Evolutionary conservation across 345 rosid genomes (phyloP).

Genomic region (Diplotaxis tenuifolia): DNA sequence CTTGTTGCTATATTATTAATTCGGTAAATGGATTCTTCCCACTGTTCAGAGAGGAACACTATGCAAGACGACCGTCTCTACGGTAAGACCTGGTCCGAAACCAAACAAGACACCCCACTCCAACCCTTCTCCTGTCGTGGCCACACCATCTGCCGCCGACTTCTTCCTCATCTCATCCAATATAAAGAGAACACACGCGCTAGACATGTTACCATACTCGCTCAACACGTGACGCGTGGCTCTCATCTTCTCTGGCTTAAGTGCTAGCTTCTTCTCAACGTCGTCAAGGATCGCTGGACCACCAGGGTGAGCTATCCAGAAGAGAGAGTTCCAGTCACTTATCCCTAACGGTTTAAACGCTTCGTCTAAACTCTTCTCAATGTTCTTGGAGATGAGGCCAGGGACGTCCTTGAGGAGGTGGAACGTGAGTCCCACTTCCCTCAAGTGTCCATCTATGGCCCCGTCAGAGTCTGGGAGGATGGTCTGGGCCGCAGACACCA

Average conservation of each 20-base stretch:
- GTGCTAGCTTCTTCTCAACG: slow-evolving; percentile 54
- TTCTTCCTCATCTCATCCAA: slow-evolving; percentile 78
- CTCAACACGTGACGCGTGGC: slow-evolving; percentile 62
- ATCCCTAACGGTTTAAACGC: slow-evolving; percentile 73
- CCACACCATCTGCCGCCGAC: slow-evolving; percentile 50
- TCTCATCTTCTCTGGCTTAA: slow-evolving; percentile 53
- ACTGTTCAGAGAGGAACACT: too few relatives aligned
- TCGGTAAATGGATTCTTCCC: too few relatives aligned
- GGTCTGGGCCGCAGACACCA: slow-evolving; percentile 67
- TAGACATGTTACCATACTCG: slow-evolving; percentile 80
- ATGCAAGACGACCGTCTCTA: too few relatives aligned
- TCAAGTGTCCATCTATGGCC: slow-evolving; percentile 64
- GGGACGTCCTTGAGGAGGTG: slow-evolving; percentile 67
- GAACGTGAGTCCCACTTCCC: slow-evolving; percentile 71
- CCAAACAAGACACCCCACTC: slow-evolving; percentile 97
- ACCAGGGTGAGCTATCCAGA: slow-evolving; percentile 82
- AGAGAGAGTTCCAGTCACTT: slow-evolving; percentile 73
- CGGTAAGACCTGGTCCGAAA: too few relatives aligned
- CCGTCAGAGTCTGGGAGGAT: slow-evolving; percentile 74
- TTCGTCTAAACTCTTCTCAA: slow-evolving; percentile 63
- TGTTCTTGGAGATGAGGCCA: slow-evolving; percentile 61
- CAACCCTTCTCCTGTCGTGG: slow-evolving; percentile 72
- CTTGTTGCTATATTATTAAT: too few relatives aligned
- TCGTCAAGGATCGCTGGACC: slow-evolving; percentile 69
- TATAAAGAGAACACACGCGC: slow-evolving; percentile 75